phyloP scores from a whole-genome alignment of 106 monocot genomes.

The Xerophyta viscosa region DNA sequence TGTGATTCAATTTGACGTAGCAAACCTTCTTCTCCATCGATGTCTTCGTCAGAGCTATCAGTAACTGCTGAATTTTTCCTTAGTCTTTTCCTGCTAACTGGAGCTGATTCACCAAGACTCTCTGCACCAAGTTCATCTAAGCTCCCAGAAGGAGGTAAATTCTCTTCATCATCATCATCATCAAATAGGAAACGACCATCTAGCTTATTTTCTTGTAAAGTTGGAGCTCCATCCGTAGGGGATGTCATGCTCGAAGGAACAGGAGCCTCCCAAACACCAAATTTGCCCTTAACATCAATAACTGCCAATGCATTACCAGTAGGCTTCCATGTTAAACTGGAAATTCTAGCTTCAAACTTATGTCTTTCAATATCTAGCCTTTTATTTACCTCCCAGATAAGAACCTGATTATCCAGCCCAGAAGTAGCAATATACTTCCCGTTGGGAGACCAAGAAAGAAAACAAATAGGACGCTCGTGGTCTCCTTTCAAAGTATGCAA shows the following conservation, averaged over 20 bases:
- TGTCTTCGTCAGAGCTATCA: conserved; percentile 49
- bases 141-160: conserved; percentile 37
- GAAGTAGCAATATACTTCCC: conserved; percentile 91
- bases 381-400: conserved; percentile 90
- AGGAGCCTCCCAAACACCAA: conserved; percentile 76
- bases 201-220: conserved; percentile 16
- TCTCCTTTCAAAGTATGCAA: conserved; percentile 83
- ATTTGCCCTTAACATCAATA: conserved; percentile 71
- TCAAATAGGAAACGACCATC: conserved; percentile 55
- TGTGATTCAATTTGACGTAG: conserved; percentile 57
- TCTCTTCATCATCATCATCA: conserved; percentile 44
- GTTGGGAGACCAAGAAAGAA: conserved; percentile 90
- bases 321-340: conserved; percentile 77
- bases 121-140: conserved; percentile 59
- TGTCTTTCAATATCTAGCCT: conserved; percentile 93
- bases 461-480: conserved; percentile 69
- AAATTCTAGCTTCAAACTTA: conserved; percentile 76
- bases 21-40: conserved; percentile 57
- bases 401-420: conserved; percentile 68
- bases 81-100: conserved; percentile 47
- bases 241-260: conserved; percentile 86
- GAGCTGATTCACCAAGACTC: conserved; percentile 37
- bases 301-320: conserved; percentile 76
- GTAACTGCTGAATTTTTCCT: conserved; percentile 28
- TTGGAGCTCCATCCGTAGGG: conserved; percentile 62